Evolutionary conservation across 129 eudicot genomes (phyloP), one percentile per base, ranked within the genome.

Genomic region (Solidago caesia): DNA sequence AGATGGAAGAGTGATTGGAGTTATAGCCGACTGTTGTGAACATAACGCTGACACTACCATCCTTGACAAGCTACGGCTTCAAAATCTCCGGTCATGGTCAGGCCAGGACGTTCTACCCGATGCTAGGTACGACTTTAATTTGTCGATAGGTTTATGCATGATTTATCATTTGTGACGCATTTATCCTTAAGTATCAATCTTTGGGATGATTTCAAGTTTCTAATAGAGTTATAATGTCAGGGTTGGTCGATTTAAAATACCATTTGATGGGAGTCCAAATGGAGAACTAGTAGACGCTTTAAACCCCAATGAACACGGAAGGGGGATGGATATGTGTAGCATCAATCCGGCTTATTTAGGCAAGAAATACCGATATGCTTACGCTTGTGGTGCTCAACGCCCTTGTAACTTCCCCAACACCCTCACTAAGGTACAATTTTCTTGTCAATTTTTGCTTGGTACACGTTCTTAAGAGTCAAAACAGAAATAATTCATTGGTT

Each of bases 341-440:
- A 87, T 95, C 4, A 95, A 95, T 78, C 99, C 92, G 6, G 77
- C 78, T 49, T 91, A 83, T 78, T 72, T 91, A 58, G 99, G 99
- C 74, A 82, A 89, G 81, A 83, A 84, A 81, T 95, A 95, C 69
- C 79, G 99, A 84, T 95, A 95, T 64, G 92, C 96, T 67, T 91
- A 95, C 56, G 99, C 97, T 15, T 91, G 96, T 80, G 99, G 99
- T 16, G 97, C 99, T 57, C 73, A 68, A 46, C 84, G 97, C 21
- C 99, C 96, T 25, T 91, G 97, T 75, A 87, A 95, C 78, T 95
- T 95, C 80, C 99, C 99, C 63, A 95, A 95, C 87, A 89, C 97
- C 78, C 88, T 95, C 77, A 95, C 99, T 7, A 95, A 95, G 99
- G 99, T 95, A 81, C 10, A 33, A 1, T 33, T 49, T 27, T 42